Base-by-base conservation (phyloP, 202 grass and related monocot genomes). In the Schoenoplectus triqueter region DNA sequence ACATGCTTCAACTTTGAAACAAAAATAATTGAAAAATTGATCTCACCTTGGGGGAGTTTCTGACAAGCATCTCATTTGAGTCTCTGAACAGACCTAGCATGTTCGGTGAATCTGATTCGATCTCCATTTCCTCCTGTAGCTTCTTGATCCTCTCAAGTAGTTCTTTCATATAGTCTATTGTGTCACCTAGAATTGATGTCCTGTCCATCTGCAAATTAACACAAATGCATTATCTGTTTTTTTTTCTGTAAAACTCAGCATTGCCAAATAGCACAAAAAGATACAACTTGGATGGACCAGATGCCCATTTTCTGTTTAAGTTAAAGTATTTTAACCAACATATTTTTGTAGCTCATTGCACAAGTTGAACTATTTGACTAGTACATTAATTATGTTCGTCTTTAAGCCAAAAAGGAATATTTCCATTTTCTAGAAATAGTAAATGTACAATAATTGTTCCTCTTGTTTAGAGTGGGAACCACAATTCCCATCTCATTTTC, bases 91-190 rank as follows among this genome's bases (percentile, higher is more conserved):
- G 84, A 89, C 95, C 92, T 11, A 92, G 78, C 87, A 92, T 51
- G 74, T 90, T 89, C 5, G 92, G 22, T 31, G 86, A 69, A 40
- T 90, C 85, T 42, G 83, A 44, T n/a, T 87, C 46, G 11, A 86
- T 60, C 2, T 90, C 91, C 8, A 98, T 89, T 88, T 95, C 96
- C 56, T 94, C 93, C 66, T 94, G 92, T 80, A 96, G 88, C 54
- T 22, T 73, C 84, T 89, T 92, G 87, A 99, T 95, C 91, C 90
- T 91, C 76, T 99, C 96, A 13, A 99, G 88, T 39, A 99, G 87
- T 85, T 99, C 96, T 87, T 96, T 99, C 96, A 96, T 96, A 93
- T 99, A 99, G 78, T 99, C 96, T 80, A 99, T 96, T 66, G 93
- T 99, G 86, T 99, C 96, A 4, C 96, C 93, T 20, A 99, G 93